Conservation (phyloP, 169 alveolate genomes). For the Babesia bovis region DNA sequence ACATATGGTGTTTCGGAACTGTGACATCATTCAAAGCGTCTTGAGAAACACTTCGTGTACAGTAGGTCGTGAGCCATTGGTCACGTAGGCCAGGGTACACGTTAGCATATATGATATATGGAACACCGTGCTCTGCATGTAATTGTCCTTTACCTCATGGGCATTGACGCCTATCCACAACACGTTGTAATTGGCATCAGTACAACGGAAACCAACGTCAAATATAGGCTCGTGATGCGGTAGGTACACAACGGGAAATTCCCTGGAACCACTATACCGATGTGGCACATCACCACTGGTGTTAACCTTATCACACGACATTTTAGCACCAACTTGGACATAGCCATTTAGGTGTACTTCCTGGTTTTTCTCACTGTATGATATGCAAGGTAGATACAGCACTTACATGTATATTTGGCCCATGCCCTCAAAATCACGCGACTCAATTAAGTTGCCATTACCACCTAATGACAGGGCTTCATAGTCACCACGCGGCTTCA, state of each 20-base stretch:
- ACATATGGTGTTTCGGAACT: neutral
- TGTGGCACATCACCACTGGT: neutral
- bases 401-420: conserved; percentile 4
- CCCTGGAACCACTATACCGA: neutral
- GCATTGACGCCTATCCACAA: conserved; percentile 28
- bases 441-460: conserved; percentile 1
- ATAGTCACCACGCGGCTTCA: neutral
- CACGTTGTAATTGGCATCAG: neutral
- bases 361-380: neutral
- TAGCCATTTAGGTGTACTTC: conserved; percentile 9
- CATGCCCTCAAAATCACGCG: neutral
- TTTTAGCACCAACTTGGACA: conserved; percentile 25
- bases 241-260: conserved; percentile 5
- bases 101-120: neutral
- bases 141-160: neutral
- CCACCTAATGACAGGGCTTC: neutral
- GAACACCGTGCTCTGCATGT: conserved; percentile 2
- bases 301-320: neutral
- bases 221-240: conserved; percentile 1
- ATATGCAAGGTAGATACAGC: neutral
- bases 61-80: conserved; percentile 23
- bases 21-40: neutral
- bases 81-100: conserved; percentile 8
- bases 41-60: conserved; percentile 15
- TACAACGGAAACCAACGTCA: conserved; percentile 21